Conservation (phyloP, 108 stramenopile species). For the Skeletonema costatum region DNA sequence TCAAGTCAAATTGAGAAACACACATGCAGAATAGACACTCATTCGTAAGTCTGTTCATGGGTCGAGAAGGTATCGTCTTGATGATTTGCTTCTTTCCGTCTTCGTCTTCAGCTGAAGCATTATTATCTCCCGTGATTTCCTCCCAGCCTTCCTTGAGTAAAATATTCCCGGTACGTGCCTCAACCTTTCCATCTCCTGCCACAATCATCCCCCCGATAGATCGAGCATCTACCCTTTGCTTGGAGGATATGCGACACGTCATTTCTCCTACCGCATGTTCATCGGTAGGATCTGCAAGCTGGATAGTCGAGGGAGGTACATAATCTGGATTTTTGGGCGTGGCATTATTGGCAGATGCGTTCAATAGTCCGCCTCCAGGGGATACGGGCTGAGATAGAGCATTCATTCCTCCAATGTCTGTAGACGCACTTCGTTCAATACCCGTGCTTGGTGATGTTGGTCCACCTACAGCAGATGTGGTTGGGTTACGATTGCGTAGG, state of each 20-base stretch:
- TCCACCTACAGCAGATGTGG: neutral
- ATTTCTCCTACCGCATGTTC: constrained; percentile 46
- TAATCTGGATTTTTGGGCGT: constrained; percentile 23
- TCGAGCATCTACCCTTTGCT: constrained; percentile 29
- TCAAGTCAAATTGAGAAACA: constrained; percentile 41
- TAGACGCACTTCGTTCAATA: neutral
- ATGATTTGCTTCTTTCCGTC: neutral
- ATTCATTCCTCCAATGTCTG: neutral
- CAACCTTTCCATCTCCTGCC: constrained; percentile 42
- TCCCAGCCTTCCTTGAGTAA: constrained; percentile 36
- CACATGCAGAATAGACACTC: constrained; percentile 48
- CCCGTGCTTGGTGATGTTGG: neutral
- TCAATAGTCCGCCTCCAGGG: neutral
- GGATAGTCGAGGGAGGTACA: constrained; percentile 37
- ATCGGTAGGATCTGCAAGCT: constrained; percentile 39
- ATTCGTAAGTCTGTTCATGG: constrained; percentile 38
- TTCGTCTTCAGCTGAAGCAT: constrained; percentile 1
- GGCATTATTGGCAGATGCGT: neutral
- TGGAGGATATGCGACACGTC: constrained; percentile 43
- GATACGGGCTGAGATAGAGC: neutral
- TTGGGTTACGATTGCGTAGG: neutral
- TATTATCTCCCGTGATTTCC: neutral
- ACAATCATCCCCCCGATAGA: constrained; percentile 40
- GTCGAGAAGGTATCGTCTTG: neutral
- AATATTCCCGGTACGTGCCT: constrained; percentile 37